These are phyloP conservation scores for Pseudisothecium myosuroides DNA, from an alignment of 225 moss, liverwort and hornwort genomes.

Conservation along the genomic window DNA sequence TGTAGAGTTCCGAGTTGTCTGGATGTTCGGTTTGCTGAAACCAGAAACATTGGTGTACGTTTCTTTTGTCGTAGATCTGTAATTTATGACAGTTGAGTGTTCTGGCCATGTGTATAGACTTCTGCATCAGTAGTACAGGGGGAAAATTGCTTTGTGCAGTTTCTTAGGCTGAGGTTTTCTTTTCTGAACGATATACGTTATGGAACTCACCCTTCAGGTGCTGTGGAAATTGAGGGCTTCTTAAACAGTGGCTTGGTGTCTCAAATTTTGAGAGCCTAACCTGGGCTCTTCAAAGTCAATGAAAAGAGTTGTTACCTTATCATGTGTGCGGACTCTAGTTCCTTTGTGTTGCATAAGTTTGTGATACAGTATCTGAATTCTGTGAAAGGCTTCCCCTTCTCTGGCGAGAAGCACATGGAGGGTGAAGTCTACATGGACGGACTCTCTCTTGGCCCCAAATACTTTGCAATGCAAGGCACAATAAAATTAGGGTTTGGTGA, in stretches of 20 bases:
- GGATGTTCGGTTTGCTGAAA: neutral
- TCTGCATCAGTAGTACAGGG: neutral
- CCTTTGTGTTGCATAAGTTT: neutral
- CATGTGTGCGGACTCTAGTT: neutral
- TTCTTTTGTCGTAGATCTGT: conserved; percentile 12
- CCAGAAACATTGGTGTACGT: neutral
- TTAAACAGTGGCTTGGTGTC: neutral
- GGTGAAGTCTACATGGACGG: neutral
- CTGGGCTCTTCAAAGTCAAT: neutral
- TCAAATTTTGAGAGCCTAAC: neutral
- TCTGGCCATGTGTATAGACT: conserved; percentile 11
- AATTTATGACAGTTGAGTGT: conserved; percentile 10
- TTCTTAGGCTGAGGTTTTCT: neutral
- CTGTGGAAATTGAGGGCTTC: neutral
- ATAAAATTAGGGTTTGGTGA: neutral
- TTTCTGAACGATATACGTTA: neutral
- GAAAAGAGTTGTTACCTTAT: neutral
- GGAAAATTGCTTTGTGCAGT: neutral
- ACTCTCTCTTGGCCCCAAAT: neutral
- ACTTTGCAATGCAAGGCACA: neutral
- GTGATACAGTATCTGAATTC: neutral
- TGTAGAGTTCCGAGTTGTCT: conserved; percentile 1
- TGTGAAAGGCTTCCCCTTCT: neutral
- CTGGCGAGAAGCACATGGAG: neutral
- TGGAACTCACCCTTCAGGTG: neutral